Base-by-base conservation (phyloP, 805 yeast species). In the Wickerhamiella kurtzmanii region DNA sequence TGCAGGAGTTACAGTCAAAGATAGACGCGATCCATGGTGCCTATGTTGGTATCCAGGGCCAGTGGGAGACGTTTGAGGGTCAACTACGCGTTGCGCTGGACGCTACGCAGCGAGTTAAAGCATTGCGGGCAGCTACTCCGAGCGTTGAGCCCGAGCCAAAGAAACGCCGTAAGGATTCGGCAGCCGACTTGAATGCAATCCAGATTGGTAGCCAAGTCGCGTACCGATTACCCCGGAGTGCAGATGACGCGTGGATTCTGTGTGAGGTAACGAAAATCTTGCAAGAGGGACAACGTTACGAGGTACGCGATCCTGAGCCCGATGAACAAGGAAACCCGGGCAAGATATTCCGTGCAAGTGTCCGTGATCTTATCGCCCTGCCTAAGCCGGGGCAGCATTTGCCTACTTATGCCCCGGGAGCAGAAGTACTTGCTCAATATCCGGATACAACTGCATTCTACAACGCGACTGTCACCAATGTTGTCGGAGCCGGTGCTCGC, bases 391-490 rank as follows among this genome's bases (percentile, higher is more conserved):
- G 68, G 9, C 71, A 68, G 55, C 52, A 47, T 32, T 57, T 55
- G 53, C 64, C 48, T 58, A 70, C 72, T 41, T 83, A 82, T 53
- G 82, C 94, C 0, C 67, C 77, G 36, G 92, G 94, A 0, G 71
- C 87, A 0, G 79, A 77, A 53, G 97, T 92, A 2, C 68, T 92
- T 49, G 98, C 96, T 0, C 73, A 94, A 57, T 92, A 92, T 58
- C 98, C 98, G 1, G 98, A 92, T 56, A 92, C 98, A 0, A 92
- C 98, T 0, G 88, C 97, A 0, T 92, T 92, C 57, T 92, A 92
- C 58, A 85, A 94, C 2, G 99, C 98, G 0, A 84, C 83, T 44
- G 96, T 92, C 2, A 79, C 79, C 20, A 67, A 86, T 53, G 49
- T 52, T 32, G 37, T 45, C 20, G 20, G 41, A 8, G 38, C 53